Evolutionary conservation across 805 yeast species (phyloP), one percentile per base, ranked within the genome.

Genomic region (Maudiozyma barnettii): DNA sequence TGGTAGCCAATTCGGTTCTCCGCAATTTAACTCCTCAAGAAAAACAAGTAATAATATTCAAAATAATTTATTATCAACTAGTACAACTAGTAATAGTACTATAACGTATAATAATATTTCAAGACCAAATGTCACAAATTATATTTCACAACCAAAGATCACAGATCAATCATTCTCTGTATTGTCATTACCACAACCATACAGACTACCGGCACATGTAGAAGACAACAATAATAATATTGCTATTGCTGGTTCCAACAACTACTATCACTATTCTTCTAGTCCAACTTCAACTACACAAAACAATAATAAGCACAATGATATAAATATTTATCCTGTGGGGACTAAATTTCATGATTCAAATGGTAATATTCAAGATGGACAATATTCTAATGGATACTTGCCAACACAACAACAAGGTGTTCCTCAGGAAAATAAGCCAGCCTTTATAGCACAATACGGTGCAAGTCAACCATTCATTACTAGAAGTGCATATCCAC

Each of bases 61-160:
- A 33, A 33, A 14, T 33, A 33, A 14, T 37, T 21, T 21, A 37
- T 21, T 21, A 19, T 18, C 29, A 18, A 16, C n/a, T 31, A 13
- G 13, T n/a, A 30, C 5, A 29, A 12, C 18, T 13, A n/a, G 18
- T 19, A 43, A 22, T 37, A 36, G 37, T 37, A 38, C 22, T 33
- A n/a, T 16, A 7, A 21, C 14, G 12, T 14, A 26, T 37, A 20
- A 26, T 23, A 43, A 43, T 9, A 20, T 23, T 16, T 29, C 38
- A 12, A 44, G 46, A 29, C 46, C 46, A 8, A 38, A 44, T 38
- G 29, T 44, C 9, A 26, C 21, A 21, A 44, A 38, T 20, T 44
- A 29, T n/a, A 29, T 44, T 9, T 20, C 46, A n/a, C 46, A 44
- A 20, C 36, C 46, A 30, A 44, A 44, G 31, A 44, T 44, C 26